phyloP scores from a whole-genome alignment of 2,329 filamentous ascomycete genomes.

The Chaetomium globosum region DNA sequence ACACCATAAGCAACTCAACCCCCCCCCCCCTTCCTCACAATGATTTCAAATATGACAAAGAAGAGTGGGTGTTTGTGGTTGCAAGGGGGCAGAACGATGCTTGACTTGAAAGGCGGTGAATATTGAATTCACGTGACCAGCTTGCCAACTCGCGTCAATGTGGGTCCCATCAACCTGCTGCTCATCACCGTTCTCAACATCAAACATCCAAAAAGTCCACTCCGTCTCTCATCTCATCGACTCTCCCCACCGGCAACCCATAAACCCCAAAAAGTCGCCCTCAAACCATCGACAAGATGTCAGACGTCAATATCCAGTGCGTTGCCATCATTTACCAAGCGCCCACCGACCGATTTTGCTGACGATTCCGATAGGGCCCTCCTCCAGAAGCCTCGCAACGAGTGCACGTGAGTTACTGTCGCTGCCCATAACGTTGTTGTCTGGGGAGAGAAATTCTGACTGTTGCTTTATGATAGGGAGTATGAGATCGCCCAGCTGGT shows the following conservation, averaged over 20 bases:
- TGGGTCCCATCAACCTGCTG: background rate
- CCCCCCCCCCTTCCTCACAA: background rate
- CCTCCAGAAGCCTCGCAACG: slow-evolving; percentile 37
- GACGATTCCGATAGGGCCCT: slow-evolving; percentile 33
- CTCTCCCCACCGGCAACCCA: slow-evolving; percentile 1
- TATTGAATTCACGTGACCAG: slow-evolving; percentile 24
- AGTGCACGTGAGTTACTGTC: slow-evolving; percentile 36
- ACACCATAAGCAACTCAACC: background rate
- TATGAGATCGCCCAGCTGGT: slow-evolving; percentile 77
- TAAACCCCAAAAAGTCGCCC: background rate
- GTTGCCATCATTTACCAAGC: slow-evolving; percentile 36
- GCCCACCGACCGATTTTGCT: slow-evolving; percentile 16
- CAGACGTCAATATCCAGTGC: slow-evolving; percentile 73
- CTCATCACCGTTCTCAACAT: slow-evolving; percentile 26
- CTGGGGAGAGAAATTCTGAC: slow-evolving; percentile 14
- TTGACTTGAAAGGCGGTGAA: slow-evolving; percentile 7
- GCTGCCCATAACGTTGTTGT: background rate
- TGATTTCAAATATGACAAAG: background rate
- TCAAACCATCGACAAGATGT: slow-evolving; percentile 49
- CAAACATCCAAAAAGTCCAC: slow-evolving; percentile 13
- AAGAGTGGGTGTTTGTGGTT: background rate
- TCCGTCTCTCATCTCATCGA: background rate
- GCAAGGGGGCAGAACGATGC: background rate
- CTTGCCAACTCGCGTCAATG: slow-evolving; percentile 1
- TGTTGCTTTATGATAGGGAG: slow-evolving; percentile 59